Evolutionary conservation across 345 rosid species (phyloP).

Genomic region (Populus pruinosa): DNA sequence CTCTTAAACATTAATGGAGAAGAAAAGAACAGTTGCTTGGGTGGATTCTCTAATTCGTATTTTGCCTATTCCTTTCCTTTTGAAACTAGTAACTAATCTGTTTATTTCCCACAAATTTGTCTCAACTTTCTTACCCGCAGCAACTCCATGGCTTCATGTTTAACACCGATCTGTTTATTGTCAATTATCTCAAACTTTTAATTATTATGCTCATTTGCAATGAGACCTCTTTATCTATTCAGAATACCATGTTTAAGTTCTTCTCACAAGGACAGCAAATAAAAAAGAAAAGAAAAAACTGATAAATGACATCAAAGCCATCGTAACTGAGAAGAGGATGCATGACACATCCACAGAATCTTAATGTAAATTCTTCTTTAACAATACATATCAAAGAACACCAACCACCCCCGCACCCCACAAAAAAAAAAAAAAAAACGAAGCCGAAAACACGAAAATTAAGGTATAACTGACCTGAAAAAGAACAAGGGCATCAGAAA

Average conservation of each 20-base stretch:
- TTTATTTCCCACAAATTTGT: background rate
- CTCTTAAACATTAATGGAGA: background rate
- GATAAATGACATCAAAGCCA: too few relatives aligned
- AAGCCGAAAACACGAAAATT: background rate
- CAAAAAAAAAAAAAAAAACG: background rate
- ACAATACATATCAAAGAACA: background rate
- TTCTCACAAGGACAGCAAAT: background rate
- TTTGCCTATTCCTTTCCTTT: background rate
- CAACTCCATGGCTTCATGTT: too few relatives aligned
- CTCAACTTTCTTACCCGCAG: too few relatives aligned
- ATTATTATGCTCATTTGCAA: too few relatives aligned
- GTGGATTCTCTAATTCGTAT: background rate
- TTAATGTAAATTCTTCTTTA: too few relatives aligned
- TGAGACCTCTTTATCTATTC: too few relatives aligned
- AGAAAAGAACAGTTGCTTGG: background rate
- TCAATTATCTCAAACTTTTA: too few relatives aligned
- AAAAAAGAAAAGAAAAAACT: too few relatives aligned
- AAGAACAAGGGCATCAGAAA: conserved; percentile 50
- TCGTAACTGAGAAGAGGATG: too few relatives aligned
- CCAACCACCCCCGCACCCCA: too few relatives aligned
- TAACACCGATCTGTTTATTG: too few relatives aligned
- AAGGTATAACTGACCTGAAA: conserved; percentile 44
- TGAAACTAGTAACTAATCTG: background rate
- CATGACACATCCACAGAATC: too few relatives aligned
- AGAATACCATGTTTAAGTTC: background rate